A percentile compares a stretch with the other conserved stretches of the same genome.
These are phyloP conservation scores for Hypsizygus marmoreus DNA, from an alignment of 768 basidiomycete genomes.

Conservation along the genomic window DNA sequence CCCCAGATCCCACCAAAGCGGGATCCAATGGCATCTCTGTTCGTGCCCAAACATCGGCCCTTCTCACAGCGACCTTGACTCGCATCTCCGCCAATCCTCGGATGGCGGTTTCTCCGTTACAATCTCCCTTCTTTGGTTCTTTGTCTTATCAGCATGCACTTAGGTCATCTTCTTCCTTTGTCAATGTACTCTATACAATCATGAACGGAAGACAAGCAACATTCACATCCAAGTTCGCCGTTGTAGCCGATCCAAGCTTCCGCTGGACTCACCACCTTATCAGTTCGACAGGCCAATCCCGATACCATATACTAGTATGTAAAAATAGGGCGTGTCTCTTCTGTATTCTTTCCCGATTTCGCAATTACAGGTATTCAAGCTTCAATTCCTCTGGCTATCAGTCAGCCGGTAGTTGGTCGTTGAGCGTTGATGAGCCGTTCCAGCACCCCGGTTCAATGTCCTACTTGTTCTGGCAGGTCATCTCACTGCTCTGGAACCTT, in stretches of 20 bases:
- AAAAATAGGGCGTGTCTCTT: neutral
- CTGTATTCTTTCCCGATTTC: neutral
- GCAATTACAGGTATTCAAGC: neutral
- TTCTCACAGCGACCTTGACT: conserved; percentile 54
- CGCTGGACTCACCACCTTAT: neutral
- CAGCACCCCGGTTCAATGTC: too few species aligned
- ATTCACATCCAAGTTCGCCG: conserved; percentile 12
- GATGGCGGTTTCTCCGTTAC: conserved; percentile 5
- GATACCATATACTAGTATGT: neutral
- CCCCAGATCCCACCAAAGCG: conserved; percentile 48
- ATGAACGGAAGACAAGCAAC: conserved; percentile 9
- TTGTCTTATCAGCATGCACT: neutral
- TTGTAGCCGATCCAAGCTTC: conserved; percentile 17
- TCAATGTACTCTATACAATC: conserved; percentile 12
- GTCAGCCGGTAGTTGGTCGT: too few species aligned
- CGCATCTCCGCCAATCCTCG: conserved; percentile 5
- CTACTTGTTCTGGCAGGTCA: neutral
- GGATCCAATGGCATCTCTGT: conserved; percentile 62
- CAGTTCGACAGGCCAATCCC: neutral
- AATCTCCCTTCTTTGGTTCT: neutral
- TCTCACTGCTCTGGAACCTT: neutral
- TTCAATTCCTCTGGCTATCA: neutral
- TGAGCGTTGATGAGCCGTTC: too few species aligned
- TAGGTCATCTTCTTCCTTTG: neutral
- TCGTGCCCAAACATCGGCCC: conserved; percentile 77